phyloP scores from a whole-genome alignment of 2,329 filamentous ascomycete genomes.

The Podosphaera aphanis region DNA sequence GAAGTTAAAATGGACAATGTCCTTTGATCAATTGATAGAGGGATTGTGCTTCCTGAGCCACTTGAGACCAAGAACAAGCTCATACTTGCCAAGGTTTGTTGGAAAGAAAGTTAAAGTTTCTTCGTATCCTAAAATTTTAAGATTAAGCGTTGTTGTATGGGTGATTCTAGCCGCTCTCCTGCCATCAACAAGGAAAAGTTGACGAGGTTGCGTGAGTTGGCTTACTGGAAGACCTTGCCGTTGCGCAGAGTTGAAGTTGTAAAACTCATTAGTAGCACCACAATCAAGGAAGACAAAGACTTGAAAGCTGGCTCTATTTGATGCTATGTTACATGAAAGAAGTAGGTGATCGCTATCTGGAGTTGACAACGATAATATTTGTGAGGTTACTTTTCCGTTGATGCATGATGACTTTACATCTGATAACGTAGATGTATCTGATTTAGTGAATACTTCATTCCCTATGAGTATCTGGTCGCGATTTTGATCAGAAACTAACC shows the following conservation, averaged over 20 bases:
- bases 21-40: not conserved
- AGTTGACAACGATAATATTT: not conserved
- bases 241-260: slow-evolving; percentile 1
- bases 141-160: not conserved
- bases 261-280: slow-evolving; percentile 1
- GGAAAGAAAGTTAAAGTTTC: not conserved
- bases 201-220: not conserved
- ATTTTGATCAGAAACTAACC: not conserved
- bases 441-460: not conserved
- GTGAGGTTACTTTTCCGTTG: not conserved
- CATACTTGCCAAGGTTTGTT: not conserved
- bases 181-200: not conserved
- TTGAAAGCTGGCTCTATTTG: not conserved
- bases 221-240: not conserved
- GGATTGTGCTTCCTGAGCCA: not conserved
- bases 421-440: too few species aligned
- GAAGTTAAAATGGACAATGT: not conserved
- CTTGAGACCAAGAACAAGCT: not conserved
- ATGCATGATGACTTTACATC: slow-evolving; percentile 1
- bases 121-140: not conserved
- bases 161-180: not conserved
- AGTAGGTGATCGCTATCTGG: not conserved
- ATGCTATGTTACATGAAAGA: not conserved
- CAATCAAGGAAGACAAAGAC: not conserved
- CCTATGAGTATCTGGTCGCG: not conserved